A percentile compares a stretch with the other conserved stretches of the same genome.
These are phyloP conservation scores for Pichia cephalocereana DNA, from an alignment of 805 yeast species.

Conservation along the genomic window DNA sequence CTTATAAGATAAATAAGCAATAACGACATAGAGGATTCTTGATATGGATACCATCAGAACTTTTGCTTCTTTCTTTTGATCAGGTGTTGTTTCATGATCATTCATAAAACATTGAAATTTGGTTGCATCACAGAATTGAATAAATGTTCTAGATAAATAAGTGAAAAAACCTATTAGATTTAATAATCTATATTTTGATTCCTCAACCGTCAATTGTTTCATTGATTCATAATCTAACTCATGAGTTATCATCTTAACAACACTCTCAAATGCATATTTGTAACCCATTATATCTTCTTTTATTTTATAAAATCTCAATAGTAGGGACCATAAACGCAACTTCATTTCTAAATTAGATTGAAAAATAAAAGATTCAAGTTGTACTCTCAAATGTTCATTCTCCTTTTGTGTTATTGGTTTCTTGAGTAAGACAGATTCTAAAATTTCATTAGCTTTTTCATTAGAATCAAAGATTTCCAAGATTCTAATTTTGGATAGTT, in stretches of 20 bases:
- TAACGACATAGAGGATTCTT: slow-evolving; percentile 27
- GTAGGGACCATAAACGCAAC: slow-evolving; percentile 65
- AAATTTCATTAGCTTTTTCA: slow-evolving; percentile 18
- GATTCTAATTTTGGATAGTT: slow-evolving; percentile 63
- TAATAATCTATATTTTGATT: slow-evolving; percentile 36
- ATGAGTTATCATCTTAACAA: slow-evolving; percentile 35
- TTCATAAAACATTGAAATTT: background rate
- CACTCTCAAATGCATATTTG: slow-evolving; percentile 42
- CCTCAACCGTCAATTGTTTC: slow-evolving; percentile 16
- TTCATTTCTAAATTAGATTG: slow-evolving; percentile 58
- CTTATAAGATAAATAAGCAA: slow-evolving; percentile 41
- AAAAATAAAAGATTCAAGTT: slow-evolving; percentile 53
- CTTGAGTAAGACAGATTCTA: slow-evolving; percentile 17
- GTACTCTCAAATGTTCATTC: slow-evolving; percentile 29
- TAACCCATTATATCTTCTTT: slow-evolving; percentile 27
- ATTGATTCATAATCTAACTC: slow-evolving; percentile 26
- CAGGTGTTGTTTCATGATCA: background rate
- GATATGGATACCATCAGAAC: background rate
- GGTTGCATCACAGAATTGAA: background rate
- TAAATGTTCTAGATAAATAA: slow-evolving; percentile 1
- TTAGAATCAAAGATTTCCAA: slow-evolving; percentile 56
- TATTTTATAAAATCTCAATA: slow-evolving; percentile 46
- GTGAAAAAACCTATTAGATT: slow-evolving; percentile 46
- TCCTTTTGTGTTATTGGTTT: slow-evolving; percentile 18
- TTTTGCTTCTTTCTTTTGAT: background rate